These are phyloP conservation scores for Allium sativum DNA, from an alignment of 106 monocot species.

Conservation along the genomic window DNA sequence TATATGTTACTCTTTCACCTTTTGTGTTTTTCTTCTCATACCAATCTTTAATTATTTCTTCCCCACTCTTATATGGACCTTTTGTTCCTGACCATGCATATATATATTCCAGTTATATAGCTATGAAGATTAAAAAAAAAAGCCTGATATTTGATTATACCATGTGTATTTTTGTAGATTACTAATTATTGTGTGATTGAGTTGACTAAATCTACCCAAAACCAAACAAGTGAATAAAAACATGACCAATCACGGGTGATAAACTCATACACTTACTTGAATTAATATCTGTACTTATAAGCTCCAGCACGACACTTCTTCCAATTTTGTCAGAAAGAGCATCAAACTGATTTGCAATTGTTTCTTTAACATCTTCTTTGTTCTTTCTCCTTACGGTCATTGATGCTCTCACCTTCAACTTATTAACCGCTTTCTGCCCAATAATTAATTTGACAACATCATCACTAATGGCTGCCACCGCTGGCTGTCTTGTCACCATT, in stretches of 20 bases:
- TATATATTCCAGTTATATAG: too few species aligned
- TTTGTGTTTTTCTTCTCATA: slow-evolving; percentile 42
- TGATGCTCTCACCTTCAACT: slow-evolving; percentile 47
- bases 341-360: slow-evolving; percentile 44
- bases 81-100: slow-evolving; percentile 26
- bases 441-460: slow-evolving; percentile 23
- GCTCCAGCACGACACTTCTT: slow-evolving; percentile 54
- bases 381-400: slow-evolving; percentile 67
- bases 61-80: slow-evolving; percentile 42
- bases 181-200: too few species aligned
- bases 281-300: slow-evolving; percentile 65
- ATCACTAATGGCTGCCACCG: slow-evolving; percentile 34
- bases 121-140: neutral
- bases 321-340: slow-evolving; percentile 64
- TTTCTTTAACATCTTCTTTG: slow-evolving; percentile 55
- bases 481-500: slow-evolving; percentile 6
- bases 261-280: slow-evolving; percentile 25
- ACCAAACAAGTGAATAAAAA: neutral
- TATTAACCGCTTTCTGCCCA: slow-evolving; percentile 15
- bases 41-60: slow-evolving; percentile 54
- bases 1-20: slow-evolving; percentile 46
- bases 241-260: neutral
- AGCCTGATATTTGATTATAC: neutral
- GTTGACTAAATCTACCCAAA: neutral
- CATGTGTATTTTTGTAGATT: neutral